These are phyloP conservation scores for Cutaneotrichosporon sp. DNA, from an alignment of 1,284 basidiomycete genomes.

Conservation along the genomic window DNA sequence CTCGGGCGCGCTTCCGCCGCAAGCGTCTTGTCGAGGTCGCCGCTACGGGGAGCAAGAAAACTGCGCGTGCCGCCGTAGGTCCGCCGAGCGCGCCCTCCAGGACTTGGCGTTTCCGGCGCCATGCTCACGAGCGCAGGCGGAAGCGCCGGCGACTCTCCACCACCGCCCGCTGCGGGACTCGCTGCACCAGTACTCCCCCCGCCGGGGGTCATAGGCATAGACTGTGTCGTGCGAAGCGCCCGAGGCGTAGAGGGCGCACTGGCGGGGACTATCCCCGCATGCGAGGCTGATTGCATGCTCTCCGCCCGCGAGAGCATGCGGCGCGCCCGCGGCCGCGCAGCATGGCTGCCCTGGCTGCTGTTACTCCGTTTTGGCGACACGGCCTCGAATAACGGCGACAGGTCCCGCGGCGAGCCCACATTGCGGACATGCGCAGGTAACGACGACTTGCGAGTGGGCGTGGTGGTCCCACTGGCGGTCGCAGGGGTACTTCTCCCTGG, in stretches of 20 bases:
- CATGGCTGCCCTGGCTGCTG: not conserved
- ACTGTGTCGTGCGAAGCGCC: constrained; percentile 5
- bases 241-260: constrained; percentile 8
- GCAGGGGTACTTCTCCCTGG: too few relatives aligned
- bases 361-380: constrained; percentile 15
- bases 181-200: not conserved
- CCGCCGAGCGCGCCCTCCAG: constrained; percentile 26
- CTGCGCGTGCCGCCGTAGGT: constrained; percentile 34
- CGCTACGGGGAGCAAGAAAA: constrained; percentile 11
- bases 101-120: not conserved
- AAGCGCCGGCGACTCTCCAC: not conserved
- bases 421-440: too few relatives aligned
- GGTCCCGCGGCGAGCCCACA: constrained; percentile 20
- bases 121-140: constrained; percentile 7
- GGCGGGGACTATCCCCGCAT: not conserved
- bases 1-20: constrained; percentile 21
- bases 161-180: not conserved
- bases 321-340: constrained; percentile 5
- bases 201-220: constrained; percentile 13
- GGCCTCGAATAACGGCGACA: constrained; percentile 26
- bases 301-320: constrained; percentile 40
- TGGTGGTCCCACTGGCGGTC: too few relatives aligned
- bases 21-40: constrained; percentile 9
- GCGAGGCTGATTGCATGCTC: constrained; percentile 24
- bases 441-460: too few relatives aligned